A percentile compares a stretch with the other conserved stretches of the same genome.
Conservation (phyloP, 768 basidiomycete genomes). For the Mycena haematopus region DNA sequence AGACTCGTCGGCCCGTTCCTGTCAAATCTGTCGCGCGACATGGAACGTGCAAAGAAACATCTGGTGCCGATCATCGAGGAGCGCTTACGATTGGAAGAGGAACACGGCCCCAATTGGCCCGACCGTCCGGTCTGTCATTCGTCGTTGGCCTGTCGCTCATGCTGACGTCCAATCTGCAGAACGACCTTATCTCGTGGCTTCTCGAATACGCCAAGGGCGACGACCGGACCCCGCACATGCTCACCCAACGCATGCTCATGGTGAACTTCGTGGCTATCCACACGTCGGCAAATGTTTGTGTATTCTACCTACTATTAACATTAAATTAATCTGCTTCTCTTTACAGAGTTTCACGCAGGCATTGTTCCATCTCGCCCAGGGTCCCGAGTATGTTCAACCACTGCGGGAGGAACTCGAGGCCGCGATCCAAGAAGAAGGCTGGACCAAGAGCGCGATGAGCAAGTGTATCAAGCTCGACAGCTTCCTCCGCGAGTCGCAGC, state of each 20-base stretch:
- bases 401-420: constrained; percentile 48
- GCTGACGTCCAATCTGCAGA: neutral
- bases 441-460: constrained; percentile 38
- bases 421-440: constrained; percentile 38
- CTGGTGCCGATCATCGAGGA: constrained; percentile 33
- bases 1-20: constrained; percentile 36
- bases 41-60: constrained; percentile 33
- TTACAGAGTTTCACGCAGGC: constrained; percentile 41
- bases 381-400: constrained; percentile 34
- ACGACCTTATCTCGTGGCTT: constrained; percentile 50
- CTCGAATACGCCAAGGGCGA: constrained; percentile 40
- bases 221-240: constrained; percentile 31
- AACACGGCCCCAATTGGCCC: constrained; percentile 38
- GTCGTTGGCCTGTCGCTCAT: neutral
- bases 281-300: constrained; percentile 38
- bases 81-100: constrained; percentile 31
- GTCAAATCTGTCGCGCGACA: constrained; percentile 30
- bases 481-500: constrained; percentile 46
- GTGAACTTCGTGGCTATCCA: constrained; percentile 48
- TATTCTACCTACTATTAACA: neutral
- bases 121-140: constrained; percentile 31
- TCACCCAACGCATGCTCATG: constrained; percentile 40
- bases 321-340: neutral
- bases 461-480: constrained; percentile 47
- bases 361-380: constrained; percentile 39